phyloP scores from a whole-genome alignment of 768 basidiomycete genomes.

The Lenzites betulinus region DNA sequence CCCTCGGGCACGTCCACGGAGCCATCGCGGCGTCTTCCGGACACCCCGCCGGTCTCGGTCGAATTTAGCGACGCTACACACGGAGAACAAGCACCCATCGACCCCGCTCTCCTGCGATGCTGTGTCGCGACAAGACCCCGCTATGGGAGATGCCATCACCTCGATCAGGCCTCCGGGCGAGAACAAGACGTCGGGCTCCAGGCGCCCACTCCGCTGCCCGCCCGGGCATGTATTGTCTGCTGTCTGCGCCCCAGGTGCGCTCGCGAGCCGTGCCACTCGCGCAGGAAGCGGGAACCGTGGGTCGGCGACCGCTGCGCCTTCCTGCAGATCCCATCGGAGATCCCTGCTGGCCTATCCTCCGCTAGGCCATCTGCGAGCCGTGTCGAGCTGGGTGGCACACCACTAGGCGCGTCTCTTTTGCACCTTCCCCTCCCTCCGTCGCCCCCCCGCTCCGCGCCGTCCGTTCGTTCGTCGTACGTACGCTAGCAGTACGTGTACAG shows the following conservation, averaged over 20 bases:
- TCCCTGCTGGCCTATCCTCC: neutral
- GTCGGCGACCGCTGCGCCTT: neutral
- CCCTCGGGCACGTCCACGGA: neutral
- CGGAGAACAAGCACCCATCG: too few relatives aligned
- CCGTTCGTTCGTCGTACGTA: neutral
- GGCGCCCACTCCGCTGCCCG: too few relatives aligned
- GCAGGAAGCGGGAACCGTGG: conserved; percentile 9
- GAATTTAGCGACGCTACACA: conserved; percentile 3
- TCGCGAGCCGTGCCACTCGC: conserved; percentile 6
- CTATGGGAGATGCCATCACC: neutral
- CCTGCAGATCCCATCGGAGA: conserved; percentile 9
- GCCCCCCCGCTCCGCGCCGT: too few relatives aligned
- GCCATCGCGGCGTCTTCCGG: conserved; percentile 10
- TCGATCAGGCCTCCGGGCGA: neutral
- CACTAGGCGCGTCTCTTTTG: too few relatives aligned
- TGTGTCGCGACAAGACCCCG: conserved; percentile 8
- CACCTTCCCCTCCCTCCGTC: too few relatives aligned
- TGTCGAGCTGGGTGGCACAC: too few relatives aligned
- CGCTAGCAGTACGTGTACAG: conserved; percentile 1
- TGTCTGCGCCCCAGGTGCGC: neutral
- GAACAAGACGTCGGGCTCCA: conserved; percentile 6
- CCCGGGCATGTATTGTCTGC: too few relatives aligned
- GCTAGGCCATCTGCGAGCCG: neutral
- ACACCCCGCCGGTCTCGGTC: neutral
- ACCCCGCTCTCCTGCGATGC: too few relatives aligned